Conservation (phyloP, 163 green algal species). For the Scenedesmus sp. region DNA sequence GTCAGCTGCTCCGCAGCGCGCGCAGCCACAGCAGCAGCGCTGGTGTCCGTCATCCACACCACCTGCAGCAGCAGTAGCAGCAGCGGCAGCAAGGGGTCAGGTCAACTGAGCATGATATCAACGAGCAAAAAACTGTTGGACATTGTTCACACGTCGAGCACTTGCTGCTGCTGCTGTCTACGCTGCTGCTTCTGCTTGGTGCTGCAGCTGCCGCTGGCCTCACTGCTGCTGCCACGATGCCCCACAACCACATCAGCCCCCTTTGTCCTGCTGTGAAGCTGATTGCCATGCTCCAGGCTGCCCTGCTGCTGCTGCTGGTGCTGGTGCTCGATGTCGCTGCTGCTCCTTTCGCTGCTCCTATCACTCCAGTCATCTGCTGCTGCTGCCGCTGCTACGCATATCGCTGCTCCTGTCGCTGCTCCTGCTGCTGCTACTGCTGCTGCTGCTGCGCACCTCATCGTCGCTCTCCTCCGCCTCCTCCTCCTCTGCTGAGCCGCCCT, state of each 20-base stretch:
- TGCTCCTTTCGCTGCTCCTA: too few species aligned
- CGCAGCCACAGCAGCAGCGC: slow-evolving; percentile 63
- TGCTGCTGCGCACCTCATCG: slow-evolving; percentile 24
- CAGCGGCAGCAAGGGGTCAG: slow-evolving; percentile 1
- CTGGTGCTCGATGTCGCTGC: too few species aligned
- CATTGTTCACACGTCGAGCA: too few species aligned
- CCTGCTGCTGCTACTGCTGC: neutral
- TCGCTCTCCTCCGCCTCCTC: slow-evolving; percentile 75
- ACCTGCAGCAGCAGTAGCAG: slow-evolving; percentile 61
- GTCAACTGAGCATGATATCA: neutral
- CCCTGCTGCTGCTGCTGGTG: too few species aligned
- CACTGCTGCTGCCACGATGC: neutral
- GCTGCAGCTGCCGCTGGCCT: neutral
- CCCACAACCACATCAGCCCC: too few species aligned
- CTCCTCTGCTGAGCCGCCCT: slow-evolving; percentile 56
- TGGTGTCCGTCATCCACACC: slow-evolving; percentile 95
- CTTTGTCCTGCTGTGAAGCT: too few species aligned
- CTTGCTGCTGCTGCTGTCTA: too few species aligned
- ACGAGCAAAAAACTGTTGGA: too few species aligned
- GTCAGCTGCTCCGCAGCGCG: slow-evolving; percentile 90
- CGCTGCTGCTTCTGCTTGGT: neutral
- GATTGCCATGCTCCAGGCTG: too few species aligned
- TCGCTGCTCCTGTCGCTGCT: neutral
- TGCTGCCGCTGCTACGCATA: neutral
- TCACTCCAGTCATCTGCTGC: neutral